A percentile compares a stretch with the other conserved stretches of the same genome.
Evolutionary conservation across 2,329 filamentous ascomycete species (phyloP).

Genomic region (Coniochaeta sp.): DNA sequence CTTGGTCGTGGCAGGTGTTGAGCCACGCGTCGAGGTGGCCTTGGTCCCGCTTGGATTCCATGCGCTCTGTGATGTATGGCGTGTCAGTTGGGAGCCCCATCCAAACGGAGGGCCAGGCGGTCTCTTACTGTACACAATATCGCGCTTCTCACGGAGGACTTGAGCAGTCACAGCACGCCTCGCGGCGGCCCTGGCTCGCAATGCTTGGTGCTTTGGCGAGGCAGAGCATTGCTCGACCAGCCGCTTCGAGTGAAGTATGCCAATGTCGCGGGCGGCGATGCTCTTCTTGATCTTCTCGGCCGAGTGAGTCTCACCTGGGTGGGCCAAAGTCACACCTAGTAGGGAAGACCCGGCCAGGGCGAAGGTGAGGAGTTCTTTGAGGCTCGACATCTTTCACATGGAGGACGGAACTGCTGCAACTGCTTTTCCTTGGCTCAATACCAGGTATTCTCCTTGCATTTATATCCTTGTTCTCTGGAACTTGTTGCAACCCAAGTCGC

Average conservation of each 20-base stretch:
- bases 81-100: not conserved
- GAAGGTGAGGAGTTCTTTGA: not conserved
- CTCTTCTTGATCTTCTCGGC: conserved; percentile 3
- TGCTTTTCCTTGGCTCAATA: not conserved
- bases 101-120: not conserved
- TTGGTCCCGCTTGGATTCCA: not conserved
- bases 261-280: not conserved
- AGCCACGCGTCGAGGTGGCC: not conserved
- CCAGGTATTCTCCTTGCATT: not conserved
- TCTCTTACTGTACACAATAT: conserved; percentile 1
- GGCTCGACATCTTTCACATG: not conserved
- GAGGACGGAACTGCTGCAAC: too few relatives aligned
- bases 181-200: not conserved
- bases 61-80: not conserved
- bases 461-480: not conserved
- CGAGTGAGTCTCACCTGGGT: conserved; percentile 1
- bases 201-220: not conserved
- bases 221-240: not conserved
- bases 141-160: not conserved
- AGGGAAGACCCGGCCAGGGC: not conserved
- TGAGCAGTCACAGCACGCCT: not conserved
- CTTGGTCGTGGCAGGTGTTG: conserved; percentile 3
- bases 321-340: not conserved
- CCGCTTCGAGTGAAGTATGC: not conserved
- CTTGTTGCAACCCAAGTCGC: not conserved